These are phyloP conservation scores for Skeletonema potamos DNA, from an alignment of 108 stramenopile genomes.

Conservation along the genomic window DNA sequence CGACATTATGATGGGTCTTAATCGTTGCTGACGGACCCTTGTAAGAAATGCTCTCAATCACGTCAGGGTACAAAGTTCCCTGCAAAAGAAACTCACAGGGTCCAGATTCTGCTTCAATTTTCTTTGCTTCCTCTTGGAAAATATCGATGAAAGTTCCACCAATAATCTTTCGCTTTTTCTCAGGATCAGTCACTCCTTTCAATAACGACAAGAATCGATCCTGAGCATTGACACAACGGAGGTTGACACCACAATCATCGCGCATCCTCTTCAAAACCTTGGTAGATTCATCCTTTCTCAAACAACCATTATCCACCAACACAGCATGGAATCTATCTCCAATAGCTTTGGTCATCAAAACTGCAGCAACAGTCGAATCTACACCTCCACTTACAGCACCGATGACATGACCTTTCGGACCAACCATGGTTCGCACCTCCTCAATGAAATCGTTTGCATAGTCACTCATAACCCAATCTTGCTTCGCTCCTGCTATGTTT, in stretches of 20 bases:
- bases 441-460: conserved; percentile 95
- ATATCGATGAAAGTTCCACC: conserved; percentile 97
- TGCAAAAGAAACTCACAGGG: conserved; percentile 88
- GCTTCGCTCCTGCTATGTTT: conserved; percentile 81
- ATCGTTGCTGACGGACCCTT: conserved; percentile 99
- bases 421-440: conserved; percentile 86
- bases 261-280: conserved; percentile 85
- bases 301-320: conserved; percentile 97
- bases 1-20: conserved; percentile 99
- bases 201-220: conserved; percentile 89
- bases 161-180: conserved; percentile 97
- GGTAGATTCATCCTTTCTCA: conserved; percentile 93
- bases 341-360: conserved; percentile 95
- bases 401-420: conserved; percentile 91
- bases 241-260: conserved; percentile 92
- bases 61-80: conserved; percentile 99
- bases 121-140: conserved; percentile 93
- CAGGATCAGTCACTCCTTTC: conserved; percentile 94
- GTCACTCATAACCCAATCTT: conserved; percentile 97
- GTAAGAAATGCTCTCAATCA: conserved; percentile 98
- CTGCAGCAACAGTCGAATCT: conserved; percentile 97
- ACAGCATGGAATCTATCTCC: conserved; percentile 98
- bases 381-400: conserved; percentile 99
- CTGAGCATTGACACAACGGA: conserved; percentile 91
- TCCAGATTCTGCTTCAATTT: conserved; percentile 74